Evolutionary conservation across 202 grass and related monocot genomes (phyloP).

Genomic region (Brachypodium distachyon): DNA sequence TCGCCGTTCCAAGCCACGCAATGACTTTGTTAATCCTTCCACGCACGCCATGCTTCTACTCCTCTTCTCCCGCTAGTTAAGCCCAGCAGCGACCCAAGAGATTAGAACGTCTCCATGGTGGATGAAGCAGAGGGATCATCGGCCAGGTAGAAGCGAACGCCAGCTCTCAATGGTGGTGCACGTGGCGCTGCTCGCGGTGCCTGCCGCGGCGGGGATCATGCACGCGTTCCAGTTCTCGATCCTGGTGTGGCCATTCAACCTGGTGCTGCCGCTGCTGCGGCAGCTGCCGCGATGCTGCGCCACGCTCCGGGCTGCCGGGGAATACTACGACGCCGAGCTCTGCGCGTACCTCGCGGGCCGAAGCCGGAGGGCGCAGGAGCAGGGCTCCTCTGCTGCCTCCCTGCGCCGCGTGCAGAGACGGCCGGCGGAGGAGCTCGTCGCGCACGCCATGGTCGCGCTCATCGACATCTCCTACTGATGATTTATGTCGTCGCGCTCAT

Average conservation of each 20-base stretch:
- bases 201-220: slow-evolving; percentile 19
- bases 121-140: background rate
- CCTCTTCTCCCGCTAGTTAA: no score
- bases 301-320: background rate
- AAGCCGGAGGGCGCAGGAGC: background rate
- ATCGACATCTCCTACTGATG: slow-evolving; percentile 41
- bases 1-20: no score
- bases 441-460: slow-evolving; percentile 28
- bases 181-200: slow-evolving; percentile 32
- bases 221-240: slow-evolving; percentile 36
- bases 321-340: slow-evolving; percentile 27
- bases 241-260: slow-evolving; percentile 50
- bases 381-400: background rate
- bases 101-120: background rate
- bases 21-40: no score
- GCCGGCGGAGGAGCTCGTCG: background rate
- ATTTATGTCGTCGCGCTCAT: background rate
- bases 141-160: background rate
- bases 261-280: slow-evolving; percentile 35
- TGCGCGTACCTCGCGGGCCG: background rate
- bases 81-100: background rate
- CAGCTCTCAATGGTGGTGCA: slow-evolving; percentile 29
- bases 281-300: slow-evolving; percentile 34
- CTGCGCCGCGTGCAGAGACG: background rate
- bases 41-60: no score